A percentile compares a stretch with the other conserved stretches of the same genome.
Conservation (phyloP, 331 rosid genomes). For the Quercus tomentella region DNA sequence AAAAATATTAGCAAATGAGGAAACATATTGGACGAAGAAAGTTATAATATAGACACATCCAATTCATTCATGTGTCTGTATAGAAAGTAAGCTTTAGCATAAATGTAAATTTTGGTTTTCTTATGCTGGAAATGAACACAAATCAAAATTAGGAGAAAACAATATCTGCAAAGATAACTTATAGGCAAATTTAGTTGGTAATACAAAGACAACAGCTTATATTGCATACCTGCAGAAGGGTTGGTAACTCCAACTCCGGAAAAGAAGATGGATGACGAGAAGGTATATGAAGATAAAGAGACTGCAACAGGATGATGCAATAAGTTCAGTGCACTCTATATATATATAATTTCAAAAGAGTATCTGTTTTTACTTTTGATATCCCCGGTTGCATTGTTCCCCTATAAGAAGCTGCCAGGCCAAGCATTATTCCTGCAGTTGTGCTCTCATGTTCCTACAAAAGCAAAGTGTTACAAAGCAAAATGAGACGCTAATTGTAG, state of each 20-base stretch:
- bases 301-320: constrained; percentile 45
- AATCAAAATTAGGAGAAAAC: background rate
- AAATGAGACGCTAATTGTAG: constrained; percentile 8
- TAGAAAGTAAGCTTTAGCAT: background rate
- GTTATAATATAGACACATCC: background rate
- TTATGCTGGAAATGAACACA: background rate
- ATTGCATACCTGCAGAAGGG: constrained; percentile 77
- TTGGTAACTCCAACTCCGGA: constrained; percentile 92
- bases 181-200: background rate
- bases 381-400: constrained; percentile 97
- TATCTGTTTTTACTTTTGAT: constrained; percentile 58
- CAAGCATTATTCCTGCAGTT: constrained; percentile 91
- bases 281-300: constrained; percentile 86
- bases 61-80: background rate
- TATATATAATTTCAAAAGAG: background rate
- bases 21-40: background rate
- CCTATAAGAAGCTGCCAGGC: constrained; percentile 91
- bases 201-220: constrained; percentile 1
- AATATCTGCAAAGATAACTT: background rate
- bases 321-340: constrained; percentile 14
- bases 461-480: constrained; percentile 23
- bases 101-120: background rate
- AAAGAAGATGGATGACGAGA: constrained; percentile 76
- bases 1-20: background rate
- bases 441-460: constrained; percentile 92